Evolutionary conservation across 495 filamentous ascomycete species (phyloP).

Genomic region (Penicillium riverlandense): DNA sequence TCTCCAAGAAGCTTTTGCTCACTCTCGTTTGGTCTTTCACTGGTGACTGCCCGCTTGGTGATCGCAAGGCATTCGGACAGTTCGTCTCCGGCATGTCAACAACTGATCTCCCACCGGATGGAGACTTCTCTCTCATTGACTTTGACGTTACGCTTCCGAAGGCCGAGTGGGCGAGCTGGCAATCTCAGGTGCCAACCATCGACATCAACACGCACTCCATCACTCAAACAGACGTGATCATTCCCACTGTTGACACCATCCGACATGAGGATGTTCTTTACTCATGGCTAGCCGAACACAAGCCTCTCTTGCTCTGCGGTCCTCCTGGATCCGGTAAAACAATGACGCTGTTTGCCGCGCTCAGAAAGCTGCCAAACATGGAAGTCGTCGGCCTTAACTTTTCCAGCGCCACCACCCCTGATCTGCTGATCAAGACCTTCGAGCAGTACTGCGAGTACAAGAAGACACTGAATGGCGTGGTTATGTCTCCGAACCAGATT

Average conservation of each 20-base stretch:
- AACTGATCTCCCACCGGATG: constrained; percentile 70
- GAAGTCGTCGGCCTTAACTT: constrained; percentile 99
- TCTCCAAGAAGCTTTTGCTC: constrained; percentile 87
- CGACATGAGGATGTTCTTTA: constrained; percentile 97
- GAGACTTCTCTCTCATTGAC: constrained; percentile 83
- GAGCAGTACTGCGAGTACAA: constrained; percentile 99
- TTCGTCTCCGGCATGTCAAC: constrained; percentile 70
- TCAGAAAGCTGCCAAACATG: constrained; percentile 95
- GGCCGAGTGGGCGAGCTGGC: constrained; percentile 87
- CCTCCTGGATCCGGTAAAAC: constrained; percentile 98
- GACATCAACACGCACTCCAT: constrained; percentile 98
- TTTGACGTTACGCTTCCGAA: constrained; percentile 83
- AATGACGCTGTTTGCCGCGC: constrained; percentile 96
- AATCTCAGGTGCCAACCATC: constrained; percentile 84
- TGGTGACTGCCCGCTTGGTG: constrained; percentile 83
- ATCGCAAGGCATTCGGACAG: constrained; percentile 84
- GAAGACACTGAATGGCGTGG: constrained; percentile 93
- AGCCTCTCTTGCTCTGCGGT: constrained; percentile 91
- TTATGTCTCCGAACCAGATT: constrained; percentile 92
- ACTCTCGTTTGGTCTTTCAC: constrained; percentile 91
- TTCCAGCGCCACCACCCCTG: constrained; percentile 95
- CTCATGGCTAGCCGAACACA: constrained; percentile 98
- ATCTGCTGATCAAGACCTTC: constrained; percentile 96
- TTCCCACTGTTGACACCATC: constrained; percentile 92
- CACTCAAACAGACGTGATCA: constrained; percentile 94